A percentile compares a stretch with the other conserved stretches of the same genome.
Evolutionary conservation across 176 grass and related monocot genomes (phyloP).

Genomic region (Elymus sibiricus): DNA sequence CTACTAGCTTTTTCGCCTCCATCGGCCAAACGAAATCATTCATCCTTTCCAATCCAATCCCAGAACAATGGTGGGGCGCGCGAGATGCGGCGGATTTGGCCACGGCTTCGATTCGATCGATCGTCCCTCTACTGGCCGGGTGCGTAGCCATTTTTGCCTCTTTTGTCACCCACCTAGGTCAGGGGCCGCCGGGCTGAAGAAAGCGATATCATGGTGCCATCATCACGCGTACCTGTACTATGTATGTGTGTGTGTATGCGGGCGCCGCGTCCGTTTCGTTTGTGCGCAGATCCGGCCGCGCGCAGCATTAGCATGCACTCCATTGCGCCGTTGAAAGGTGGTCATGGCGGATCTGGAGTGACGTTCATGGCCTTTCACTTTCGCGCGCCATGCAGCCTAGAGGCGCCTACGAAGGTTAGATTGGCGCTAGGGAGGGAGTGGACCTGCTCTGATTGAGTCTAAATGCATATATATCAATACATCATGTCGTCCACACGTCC

Average conservation of each 20-base stretch:
- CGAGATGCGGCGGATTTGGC: conserved; percentile 2
- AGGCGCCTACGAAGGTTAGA: neutral
- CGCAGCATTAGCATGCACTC: neutral
- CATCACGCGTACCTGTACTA: neutral
- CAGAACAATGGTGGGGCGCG: neutral
- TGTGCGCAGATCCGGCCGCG: neutral
- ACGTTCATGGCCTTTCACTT: neutral
- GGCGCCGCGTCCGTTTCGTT: neutral
- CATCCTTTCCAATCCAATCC: neutral
- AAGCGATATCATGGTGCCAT: conserved; percentile 3
- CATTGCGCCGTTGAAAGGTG: neutral
- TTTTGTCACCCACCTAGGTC: conserved; percentile 7
- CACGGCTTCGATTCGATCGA: neutral
- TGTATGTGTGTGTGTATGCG: neutral
- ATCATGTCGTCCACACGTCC: neutral
- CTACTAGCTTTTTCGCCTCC: neutral
- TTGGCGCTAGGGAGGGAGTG: neutral
- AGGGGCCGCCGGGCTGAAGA: neutral
- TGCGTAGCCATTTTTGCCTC: conserved; percentile 4
- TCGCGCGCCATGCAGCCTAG: conserved; percentile 1
- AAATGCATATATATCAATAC: neutral
- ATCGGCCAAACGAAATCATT: neutral
- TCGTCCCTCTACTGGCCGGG: neutral
- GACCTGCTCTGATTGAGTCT: neutral
- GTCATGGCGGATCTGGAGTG: neutral